Base-by-base conservation (phyloP, 306 rosid species). In the Vachellia collinsii region DNA sequence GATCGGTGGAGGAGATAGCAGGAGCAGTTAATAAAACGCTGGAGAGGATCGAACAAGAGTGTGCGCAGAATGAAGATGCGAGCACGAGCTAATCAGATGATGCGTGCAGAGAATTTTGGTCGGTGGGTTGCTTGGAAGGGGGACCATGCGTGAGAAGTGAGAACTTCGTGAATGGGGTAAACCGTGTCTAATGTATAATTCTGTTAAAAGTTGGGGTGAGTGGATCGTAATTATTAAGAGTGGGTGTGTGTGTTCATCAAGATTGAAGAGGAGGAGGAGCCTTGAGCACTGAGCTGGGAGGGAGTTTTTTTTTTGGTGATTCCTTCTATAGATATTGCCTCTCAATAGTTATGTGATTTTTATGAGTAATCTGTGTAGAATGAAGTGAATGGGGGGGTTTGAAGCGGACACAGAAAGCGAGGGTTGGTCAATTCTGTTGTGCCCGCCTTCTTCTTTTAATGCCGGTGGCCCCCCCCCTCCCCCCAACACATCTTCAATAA, bases 1-100 rank as follows among this genome's bases (percentile, higher is more conserved):
- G 75, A 82, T 88, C 98, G 59, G 99, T 88, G 75, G 98, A 93
- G 78, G 99, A 93, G 79, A 96, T 96, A 78, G 97, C 99, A 3
- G 72, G 90, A 54, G 98, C 98, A n/a, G 82, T 90, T 78, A 78
- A 90, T 83, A 89, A 92, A 85, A 85, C 91, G 83, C 83, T 96
- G 63, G 75, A 86, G 42, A 88, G 80, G 86, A 96, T 96, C 77
- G 90, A 92, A 80, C 89, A 87, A 76, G 98, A 93, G 62, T 74
- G 90, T 78, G 63, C 1, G 14, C 67, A 86, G 81, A 84, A 78
- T 51, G 47, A 79, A 62, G 79, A 84, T 76, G 56, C 25, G 2
- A 72, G 29, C 70, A 29, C 34, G 34, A 29, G 34, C 34, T 29
- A 29, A 29, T 29, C 34, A 29, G 34, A 29, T 29, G 34, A 29